Evolutionary conservation across 2,329 filamentous ascomycete genomes (phyloP).

Genomic region (Ilyonectria robusta): DNA sequence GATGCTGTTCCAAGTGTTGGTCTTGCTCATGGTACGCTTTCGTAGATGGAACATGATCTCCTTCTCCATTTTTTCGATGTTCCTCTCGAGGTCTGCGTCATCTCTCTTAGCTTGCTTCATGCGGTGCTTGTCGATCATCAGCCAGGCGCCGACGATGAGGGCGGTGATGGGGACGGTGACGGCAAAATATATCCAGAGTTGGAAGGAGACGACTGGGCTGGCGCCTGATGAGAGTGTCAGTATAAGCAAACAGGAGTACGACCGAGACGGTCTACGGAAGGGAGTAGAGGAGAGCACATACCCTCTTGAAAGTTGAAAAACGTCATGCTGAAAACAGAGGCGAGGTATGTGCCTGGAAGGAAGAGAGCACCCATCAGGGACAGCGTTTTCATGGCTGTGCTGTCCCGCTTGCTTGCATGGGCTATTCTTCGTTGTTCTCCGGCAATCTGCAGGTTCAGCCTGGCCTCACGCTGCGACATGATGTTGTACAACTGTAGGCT

Average conservation of each 20-base stretch:
- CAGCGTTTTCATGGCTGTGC: slow-evolving; percentile 76
- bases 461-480: slow-evolving; percentile 75
- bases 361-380: slow-evolving; percentile 75
- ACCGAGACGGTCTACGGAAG: neutral
- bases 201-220: slow-evolving; percentile 61
- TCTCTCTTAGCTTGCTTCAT: slow-evolving; percentile 64
- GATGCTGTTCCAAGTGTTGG: slow-evolving; percentile 66
- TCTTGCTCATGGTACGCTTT: slow-evolving; percentile 70
- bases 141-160: slow-evolving; percentile 69
- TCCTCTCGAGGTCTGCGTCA: slow-evolving; percentile 66
- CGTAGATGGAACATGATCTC: slow-evolving; percentile 70
- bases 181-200: slow-evolving; percentile 75
- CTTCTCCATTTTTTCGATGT: slow-evolving; percentile 70
- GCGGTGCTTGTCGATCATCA: slow-evolving; percentile 65
- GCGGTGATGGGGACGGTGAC: slow-evolving; percentile 72
- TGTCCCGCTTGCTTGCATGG: slow-evolving; percentile 73
- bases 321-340: slow-evolving; percentile 76
- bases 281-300: slow-evolving; percentile 40
- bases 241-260: neutral
- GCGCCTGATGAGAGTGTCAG: slow-evolving; percentile 44
- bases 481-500: slow-evolving; percentile 72
- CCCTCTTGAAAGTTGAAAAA: slow-evolving; percentile 74
- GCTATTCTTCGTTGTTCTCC: slow-evolving; percentile 72
- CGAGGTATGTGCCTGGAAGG: slow-evolving; percentile 73
- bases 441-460: slow-evolving; percentile 75